Percentiles rank a stretch among this genome's conserved stretches.
These are phyloP conservation scores for Cymbopogon citratus DNA, from an alignment of 176 grass and related monocot species.

Conservation along the genomic window DNA sequence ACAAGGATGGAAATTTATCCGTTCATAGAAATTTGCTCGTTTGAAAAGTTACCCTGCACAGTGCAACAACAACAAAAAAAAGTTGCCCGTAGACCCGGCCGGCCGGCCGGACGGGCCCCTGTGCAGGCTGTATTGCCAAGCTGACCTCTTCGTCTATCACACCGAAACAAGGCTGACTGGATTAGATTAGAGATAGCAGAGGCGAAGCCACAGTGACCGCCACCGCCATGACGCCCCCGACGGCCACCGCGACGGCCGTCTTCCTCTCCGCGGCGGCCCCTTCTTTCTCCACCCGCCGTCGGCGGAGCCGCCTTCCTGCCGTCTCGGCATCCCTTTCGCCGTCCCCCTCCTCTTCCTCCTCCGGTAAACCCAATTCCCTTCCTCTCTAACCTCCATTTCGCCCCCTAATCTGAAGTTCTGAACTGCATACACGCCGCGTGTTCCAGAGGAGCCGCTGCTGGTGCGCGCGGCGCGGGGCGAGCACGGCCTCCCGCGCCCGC, in stretches of 20 bases:
- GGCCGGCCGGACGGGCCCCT: too few species aligned
- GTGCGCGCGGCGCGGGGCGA: constrained; percentile 76
- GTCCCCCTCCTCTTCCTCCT: neutral
- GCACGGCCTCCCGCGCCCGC: constrained; percentile 52
- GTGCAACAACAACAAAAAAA: too few species aligned
- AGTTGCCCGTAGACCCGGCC: too few species aligned
- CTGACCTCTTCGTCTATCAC: neutral
- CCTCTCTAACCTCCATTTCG: constrained; percentile 3
- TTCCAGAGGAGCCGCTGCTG: constrained; percentile 72
- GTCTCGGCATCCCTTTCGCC: constrained; percentile 32
- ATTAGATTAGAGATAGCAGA: constrained; percentile 22
- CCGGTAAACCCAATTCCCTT: constrained; percentile 26
- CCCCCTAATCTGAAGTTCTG: constrained; percentile 28
- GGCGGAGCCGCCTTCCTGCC: neutral
- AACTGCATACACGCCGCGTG: neutral
- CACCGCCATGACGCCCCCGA: neutral
- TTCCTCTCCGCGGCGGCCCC: constrained; percentile 27
- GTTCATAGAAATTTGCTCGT: too few species aligned
- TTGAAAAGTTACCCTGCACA: too few species aligned
- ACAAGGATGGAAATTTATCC: too few species aligned
- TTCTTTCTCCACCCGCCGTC: neutral
- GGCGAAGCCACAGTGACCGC: neutral
- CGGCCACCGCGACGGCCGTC: constrained; percentile 10
- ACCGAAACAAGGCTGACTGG: neutral
- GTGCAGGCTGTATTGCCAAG: too few species aligned